A percentile compares a stretch with the other conserved stretches of the same genome.
These are phyloP conservation scores for Anisodus acutangulus DNA, from an alignment of 257 asterid species.

Conservation along the genomic window DNA sequence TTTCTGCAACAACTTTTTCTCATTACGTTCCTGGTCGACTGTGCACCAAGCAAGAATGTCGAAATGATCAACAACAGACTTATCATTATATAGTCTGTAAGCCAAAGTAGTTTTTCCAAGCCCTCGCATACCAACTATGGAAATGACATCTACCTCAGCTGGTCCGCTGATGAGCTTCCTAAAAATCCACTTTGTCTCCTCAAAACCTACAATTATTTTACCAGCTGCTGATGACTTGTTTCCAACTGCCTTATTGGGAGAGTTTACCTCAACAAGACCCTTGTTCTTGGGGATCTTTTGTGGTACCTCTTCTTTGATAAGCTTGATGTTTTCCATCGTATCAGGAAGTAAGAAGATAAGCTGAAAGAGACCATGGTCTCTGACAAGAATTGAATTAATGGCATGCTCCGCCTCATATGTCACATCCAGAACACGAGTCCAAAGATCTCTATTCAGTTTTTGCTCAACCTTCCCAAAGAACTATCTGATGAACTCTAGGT, in stretches of 20 bases:
- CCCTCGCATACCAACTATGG: background rate
- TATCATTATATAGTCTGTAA: background rate
- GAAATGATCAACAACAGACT: background rate
- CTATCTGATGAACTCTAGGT: background rate
- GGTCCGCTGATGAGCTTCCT: background rate
- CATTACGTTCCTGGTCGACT: background rate
- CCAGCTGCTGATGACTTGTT: background rate
- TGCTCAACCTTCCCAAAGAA: background rate
- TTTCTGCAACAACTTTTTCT: background rate
- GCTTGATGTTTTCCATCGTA: background rate
- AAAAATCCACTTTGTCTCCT: background rate
- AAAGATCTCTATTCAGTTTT: background rate
- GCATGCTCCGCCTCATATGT: background rate
- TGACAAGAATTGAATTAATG: background rate
- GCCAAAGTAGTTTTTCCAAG: conserved; percentile 6
- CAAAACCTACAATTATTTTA: background rate
- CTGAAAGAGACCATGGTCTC: background rate
- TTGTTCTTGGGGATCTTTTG: conserved; percentile 2
- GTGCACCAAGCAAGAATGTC: conserved; percentile 28
- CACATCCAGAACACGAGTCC: background rate
- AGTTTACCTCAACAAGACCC: background rate
- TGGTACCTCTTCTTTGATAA: background rate
- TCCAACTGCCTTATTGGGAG: background rate
- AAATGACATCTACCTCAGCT: background rate
- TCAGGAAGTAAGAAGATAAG: background rate